These are phyloP conservation scores for Eucalyptus coolabah DNA, from an alignment of 345 rosid species.

Conservation along the genomic window DNA sequence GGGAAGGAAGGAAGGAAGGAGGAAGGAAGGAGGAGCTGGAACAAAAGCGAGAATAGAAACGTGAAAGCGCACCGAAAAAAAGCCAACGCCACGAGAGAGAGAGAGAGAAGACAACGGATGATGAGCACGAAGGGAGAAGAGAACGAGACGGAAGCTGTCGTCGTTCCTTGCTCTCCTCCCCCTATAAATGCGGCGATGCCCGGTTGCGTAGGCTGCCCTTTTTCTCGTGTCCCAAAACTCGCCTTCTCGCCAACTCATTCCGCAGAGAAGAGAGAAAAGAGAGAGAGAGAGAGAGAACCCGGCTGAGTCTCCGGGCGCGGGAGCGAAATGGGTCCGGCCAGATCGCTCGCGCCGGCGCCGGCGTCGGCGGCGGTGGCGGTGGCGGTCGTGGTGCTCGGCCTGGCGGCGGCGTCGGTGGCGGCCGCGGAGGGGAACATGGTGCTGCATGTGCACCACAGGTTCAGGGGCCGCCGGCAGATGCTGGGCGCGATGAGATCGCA, in stretches of 20 bases:
- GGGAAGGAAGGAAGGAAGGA: neutral
- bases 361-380: neutral
- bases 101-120: neutral
- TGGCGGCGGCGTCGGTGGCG: slow-evolving; percentile 5
- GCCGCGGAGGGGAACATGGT: slow-evolving; percentile 24
- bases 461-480: slow-evolving; percentile 28
- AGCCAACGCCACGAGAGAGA: neutral
- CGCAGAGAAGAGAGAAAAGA: neutral
- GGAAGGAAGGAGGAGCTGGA: neutral
- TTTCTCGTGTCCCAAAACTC: neutral
- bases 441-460: slow-evolving; percentile 55
- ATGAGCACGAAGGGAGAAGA: neutral
- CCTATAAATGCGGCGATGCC: neutral
- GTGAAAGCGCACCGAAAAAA: neutral
- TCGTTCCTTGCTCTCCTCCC: neutral
- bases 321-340: neutral
- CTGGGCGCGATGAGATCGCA: slow-evolving; percentile 45
- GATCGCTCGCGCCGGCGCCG: neutral
- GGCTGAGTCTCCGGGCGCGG: neutral
- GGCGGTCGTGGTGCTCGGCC: neutral
- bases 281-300: neutral
- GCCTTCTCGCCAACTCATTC: neutral
- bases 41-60: neutral
- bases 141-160: neutral
- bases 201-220: neutral